phyloP scores from a whole-genome alignment of 2,329 filamentous ascomycete genomes.

The Diaporthe sp. region DNA sequence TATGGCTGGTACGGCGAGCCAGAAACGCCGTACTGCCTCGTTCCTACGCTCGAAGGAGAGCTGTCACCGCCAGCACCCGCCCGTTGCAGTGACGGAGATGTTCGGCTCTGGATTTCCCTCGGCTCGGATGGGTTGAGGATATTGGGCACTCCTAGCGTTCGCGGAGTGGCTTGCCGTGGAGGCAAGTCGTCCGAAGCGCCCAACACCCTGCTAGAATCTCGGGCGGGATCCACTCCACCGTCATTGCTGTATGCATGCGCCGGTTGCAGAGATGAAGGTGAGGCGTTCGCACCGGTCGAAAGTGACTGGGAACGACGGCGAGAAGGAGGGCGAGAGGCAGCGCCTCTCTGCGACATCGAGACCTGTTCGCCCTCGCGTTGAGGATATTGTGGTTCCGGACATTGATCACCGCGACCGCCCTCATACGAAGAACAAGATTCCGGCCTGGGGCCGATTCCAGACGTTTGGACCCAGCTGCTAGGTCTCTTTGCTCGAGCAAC shows the following conservation, averaged over 20 bases:
- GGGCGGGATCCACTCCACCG: slow-evolving; percentile 47
- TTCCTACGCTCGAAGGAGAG: slow-evolving; percentile 44
- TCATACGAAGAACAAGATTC: slow-evolving; percentile 43
- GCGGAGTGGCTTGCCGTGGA: slow-evolving; percentile 49
- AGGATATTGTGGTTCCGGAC: slow-evolving; percentile 66
- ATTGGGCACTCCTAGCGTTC: slow-evolving; percentile 58
- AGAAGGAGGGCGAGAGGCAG: slow-evolving; percentile 69
- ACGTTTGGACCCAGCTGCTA: slow-evolving; percentile 31
- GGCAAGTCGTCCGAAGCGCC: slow-evolving; percentile 50
- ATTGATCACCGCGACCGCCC: slow-evolving; percentile 63
- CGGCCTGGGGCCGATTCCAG: slow-evolving; percentile 43
- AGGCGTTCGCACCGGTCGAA: slow-evolving; percentile 52
- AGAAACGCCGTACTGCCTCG: slow-evolving; percentile 44
- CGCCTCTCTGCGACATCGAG: slow-evolving; percentile 75
- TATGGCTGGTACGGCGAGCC: slow-evolving; percentile 44
- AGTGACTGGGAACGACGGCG: slow-evolving; percentile 63
- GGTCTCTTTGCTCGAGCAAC: slow-evolving; percentile 23
- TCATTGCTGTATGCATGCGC: slow-evolving; percentile 51
- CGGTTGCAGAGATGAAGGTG: slow-evolving; percentile 49
- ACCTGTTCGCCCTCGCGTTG: slow-evolving; percentile 69
- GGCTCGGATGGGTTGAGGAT: slow-evolving; percentile 60
- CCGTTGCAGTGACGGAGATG: slow-evolving; percentile 43
- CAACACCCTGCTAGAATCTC: slow-evolving; percentile 47
- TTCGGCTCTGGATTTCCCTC: slow-evolving; percentile 44
- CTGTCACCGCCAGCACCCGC: slow-evolving; percentile 43